Conservation (phyloP, 352 stramenopile species). For the Pythium aristosporum region DNA sequence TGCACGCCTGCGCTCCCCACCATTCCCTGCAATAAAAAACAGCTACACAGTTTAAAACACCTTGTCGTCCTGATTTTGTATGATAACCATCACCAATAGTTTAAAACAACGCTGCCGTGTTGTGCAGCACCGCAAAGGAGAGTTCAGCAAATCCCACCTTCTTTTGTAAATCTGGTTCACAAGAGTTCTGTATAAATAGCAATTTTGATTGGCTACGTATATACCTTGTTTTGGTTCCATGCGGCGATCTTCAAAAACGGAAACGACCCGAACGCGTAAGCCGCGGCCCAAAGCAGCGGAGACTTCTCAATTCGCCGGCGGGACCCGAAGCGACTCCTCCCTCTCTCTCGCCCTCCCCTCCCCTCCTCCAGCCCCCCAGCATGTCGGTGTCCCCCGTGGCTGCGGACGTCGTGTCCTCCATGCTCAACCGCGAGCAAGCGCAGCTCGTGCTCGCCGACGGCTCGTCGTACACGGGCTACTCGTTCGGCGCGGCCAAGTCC, state of each 20-base stretch:
- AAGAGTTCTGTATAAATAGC: slow-evolving; percentile 12
- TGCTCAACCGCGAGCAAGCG: slow-evolving; percentile 45
- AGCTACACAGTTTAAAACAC: slow-evolving; percentile 16
- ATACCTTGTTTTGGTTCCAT: slow-evolving; percentile 26
- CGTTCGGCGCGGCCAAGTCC: slow-evolving; percentile 73
- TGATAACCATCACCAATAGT: slow-evolving; percentile 2
- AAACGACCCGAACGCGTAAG: neutral
- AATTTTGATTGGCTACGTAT: neutral
- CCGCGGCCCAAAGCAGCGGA: neutral
- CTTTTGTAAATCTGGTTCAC: slow-evolving; percentile 15
- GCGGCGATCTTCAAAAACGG: slow-evolving; percentile 30
- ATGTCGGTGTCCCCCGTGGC: slow-evolving; percentile 50
- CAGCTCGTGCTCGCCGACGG: slow-evolving; percentile 84
- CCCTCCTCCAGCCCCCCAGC: slow-evolving; percentile 29
- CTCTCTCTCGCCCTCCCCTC: slow-evolving; percentile 18
- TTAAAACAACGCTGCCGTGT: slow-evolving; percentile 11
- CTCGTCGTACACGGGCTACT: slow-evolving; percentile 70
- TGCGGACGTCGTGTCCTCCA: slow-evolving; percentile 35
- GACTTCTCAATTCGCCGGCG: slow-evolving; percentile 34
- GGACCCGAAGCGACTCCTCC: slow-evolving; percentile 32
- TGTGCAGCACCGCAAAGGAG: slow-evolving; percentile 19
- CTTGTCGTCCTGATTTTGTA: slow-evolving; percentile 7
- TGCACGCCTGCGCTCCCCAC: slow-evolving; percentile 26
- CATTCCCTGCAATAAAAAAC: slow-evolving; percentile 22
- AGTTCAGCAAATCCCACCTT: slow-evolving; percentile 7